A percentile compares a stretch with the other conserved stretches of the same genome.
Conservation (phyloP, 805 yeast genomes). For the Lachancea nothofagi region DNA sequence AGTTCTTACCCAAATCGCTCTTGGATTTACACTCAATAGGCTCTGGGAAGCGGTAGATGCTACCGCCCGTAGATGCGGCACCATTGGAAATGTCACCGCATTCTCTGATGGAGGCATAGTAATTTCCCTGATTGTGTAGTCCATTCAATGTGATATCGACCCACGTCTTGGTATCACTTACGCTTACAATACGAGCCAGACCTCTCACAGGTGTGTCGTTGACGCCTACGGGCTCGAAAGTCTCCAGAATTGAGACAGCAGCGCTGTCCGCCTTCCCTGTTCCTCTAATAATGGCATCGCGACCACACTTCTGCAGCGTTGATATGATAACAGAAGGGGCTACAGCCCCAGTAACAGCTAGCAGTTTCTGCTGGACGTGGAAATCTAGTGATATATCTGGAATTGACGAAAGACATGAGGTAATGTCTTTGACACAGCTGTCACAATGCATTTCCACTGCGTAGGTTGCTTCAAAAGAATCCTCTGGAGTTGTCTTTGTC, state of each 20-base stretch:
- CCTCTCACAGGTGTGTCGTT: slow-evolving; percentile 67
- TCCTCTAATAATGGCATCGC: slow-evolving; percentile 89
- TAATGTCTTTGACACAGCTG: slow-evolving; percentile 59
- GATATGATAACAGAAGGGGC: slow-evolving; percentile 73
- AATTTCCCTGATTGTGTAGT: slow-evolving; percentile 50
- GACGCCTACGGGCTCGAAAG: slow-evolving; percentile 47
- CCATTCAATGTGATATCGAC: slow-evolving; percentile 81
- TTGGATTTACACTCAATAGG: slow-evolving; percentile 32
- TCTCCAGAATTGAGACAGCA: slow-evolving; percentile 84
- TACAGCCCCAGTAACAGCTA: slow-evolving; percentile 59
- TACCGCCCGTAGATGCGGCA: slow-evolving; percentile 57
- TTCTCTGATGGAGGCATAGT: slow-evolving; percentile 61
- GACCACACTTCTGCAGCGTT: slow-evolving; percentile 67
- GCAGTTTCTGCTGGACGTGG: slow-evolving; percentile 54
- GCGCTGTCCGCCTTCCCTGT: slow-evolving; percentile 83
- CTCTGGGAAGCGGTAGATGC: slow-evolving; percentile 36
- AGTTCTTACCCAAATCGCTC: slow-evolving; percentile 28
- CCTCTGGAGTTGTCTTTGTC: slow-evolving; percentile 33
- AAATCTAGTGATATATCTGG: slow-evolving; percentile 51
- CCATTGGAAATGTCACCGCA: slow-evolving; percentile 77
- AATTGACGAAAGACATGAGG: slow-evolving; percentile 45
- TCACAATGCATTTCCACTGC: slow-evolving; percentile 83
- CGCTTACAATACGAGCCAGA: slow-evolving; percentile 75
- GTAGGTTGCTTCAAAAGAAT: slow-evolving; percentile 59
- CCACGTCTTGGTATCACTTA: slow-evolving; percentile 46